Evolutionary conservation across 2,329 filamentous ascomycete genomes (phyloP).

Genomic region (Colletotrichum destructivum): DNA sequence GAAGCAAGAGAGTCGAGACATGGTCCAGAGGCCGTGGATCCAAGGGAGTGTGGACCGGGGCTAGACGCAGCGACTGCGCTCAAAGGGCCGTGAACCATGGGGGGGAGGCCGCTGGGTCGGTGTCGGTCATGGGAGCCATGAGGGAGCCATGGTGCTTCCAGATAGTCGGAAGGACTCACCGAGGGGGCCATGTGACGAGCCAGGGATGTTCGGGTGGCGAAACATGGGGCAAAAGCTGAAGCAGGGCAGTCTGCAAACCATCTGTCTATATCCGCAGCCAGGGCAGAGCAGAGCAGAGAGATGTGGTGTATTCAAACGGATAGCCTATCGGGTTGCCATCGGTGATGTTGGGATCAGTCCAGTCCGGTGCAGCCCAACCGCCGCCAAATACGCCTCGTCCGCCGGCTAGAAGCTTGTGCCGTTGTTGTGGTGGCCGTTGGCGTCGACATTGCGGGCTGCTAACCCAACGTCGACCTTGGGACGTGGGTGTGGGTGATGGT

Average conservation of each 20-base stretch:
- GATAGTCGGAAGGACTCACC: constrained; percentile 9
- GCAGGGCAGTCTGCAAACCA: background rate
- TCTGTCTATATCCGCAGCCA: background rate
- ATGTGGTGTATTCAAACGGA: too few species aligned
- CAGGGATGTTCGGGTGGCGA: constrained; percentile 26
- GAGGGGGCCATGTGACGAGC: constrained; percentile 18
- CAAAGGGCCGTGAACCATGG: constrained; percentile 6
- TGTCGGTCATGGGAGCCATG: constrained; percentile 2
- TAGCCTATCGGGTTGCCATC: too few species aligned
- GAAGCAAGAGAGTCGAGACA: constrained; percentile 13
- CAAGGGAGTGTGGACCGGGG: constrained; percentile 36
- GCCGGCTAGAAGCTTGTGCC: constrained; percentile 3
- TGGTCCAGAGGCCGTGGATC: constrained; percentile 11
- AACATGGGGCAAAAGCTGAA: background rate
- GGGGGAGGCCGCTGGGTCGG: background rate
- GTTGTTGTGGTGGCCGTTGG: background rate
- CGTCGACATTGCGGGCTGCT: background rate
- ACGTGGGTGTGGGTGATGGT: background rate
- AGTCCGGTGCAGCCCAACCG: background rate
- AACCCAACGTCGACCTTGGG: background rate
- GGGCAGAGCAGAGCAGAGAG: background rate
- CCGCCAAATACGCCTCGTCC: constrained; percentile 8
- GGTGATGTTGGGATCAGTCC: background rate
- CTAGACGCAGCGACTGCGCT: constrained; percentile 23
- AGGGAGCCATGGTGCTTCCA: background rate